phyloP scores from a whole-genome alignment of 1,284 basidiomycete genomes.

The Ustilago xerochloae region DNA sequence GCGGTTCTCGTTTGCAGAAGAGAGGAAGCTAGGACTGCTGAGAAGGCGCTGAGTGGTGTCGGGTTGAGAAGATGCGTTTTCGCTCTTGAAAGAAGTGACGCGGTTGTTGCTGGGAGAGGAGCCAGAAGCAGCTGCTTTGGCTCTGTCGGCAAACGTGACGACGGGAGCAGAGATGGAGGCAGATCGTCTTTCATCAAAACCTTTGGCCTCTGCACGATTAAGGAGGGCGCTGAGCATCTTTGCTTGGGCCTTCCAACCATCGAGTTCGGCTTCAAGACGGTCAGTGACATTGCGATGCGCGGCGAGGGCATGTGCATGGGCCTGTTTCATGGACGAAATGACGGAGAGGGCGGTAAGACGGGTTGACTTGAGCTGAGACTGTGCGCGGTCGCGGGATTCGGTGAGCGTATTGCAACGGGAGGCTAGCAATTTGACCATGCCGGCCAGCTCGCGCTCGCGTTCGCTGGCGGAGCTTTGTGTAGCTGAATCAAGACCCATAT shows the following conservation, averaged over 20 bases:
- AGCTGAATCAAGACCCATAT: slow-evolving; percentile 50
- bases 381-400: slow-evolving; percentile 34
- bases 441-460: slow-evolving; percentile 45
- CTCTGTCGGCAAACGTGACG: slow-evolving; percentile 33
- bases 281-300: slow-evolving; percentile 55
- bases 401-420: slow-evolving; percentile 34
- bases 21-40: slow-evolving; percentile 35
- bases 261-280: slow-evolving; percentile 63
- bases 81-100: slow-evolving; percentile 27
- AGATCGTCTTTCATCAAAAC: slow-evolving; percentile 44
- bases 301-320: slow-evolving; percentile 56
- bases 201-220: slow-evolving; percentile 51
- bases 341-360: slow-evolving; percentile 63
- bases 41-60: slow-evolving; percentile 23
- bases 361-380: slow-evolving; percentile 53
- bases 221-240: slow-evolving; percentile 63
- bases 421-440: slow-evolving; percentile 53
- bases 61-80: slow-evolving; percentile 4
- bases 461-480: slow-evolving; percentile 29
- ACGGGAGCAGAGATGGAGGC: slow-evolving; percentile 15
- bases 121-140: slow-evolving; percentile 27
- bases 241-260: slow-evolving; percentile 61
- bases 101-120: slow-evolving; percentile 27
- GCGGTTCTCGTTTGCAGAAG: slow-evolving; percentile 13
- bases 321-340: slow-evolving; percentile 59